Evolutionary conservation across 169 alveolate species (phyloP).

Genomic region (Eimeria necatrix): DNA sequence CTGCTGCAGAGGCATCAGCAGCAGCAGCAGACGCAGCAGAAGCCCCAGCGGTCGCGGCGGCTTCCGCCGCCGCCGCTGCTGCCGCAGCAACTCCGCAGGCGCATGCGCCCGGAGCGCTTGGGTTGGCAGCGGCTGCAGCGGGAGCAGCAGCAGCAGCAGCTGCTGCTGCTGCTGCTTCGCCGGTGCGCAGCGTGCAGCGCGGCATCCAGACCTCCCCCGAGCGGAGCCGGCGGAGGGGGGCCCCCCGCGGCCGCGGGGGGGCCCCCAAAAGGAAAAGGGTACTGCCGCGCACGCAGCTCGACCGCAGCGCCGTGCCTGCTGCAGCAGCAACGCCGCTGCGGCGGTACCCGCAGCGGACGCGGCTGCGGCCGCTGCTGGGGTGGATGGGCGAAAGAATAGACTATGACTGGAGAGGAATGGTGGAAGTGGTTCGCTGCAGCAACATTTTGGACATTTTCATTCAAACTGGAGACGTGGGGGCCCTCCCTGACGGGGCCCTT

Average conservation of each 20-base stretch:
- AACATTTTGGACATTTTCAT: background rate
- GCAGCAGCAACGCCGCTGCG: background rate
- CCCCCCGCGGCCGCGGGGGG: background rate
- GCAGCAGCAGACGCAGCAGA: background rate
- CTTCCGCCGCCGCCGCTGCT: background rate
- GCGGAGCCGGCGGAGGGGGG: background rate
- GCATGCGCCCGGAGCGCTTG: no score
- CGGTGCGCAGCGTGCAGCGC: slow-evolving; percentile 52
- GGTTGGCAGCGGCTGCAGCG: background rate
- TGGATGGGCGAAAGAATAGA: slow-evolving; percentile 29
- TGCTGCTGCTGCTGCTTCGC: background rate
- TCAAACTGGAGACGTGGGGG: background rate
- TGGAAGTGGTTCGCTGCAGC: slow-evolving; percentile 32
- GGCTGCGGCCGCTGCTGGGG: background rate
- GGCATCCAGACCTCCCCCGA: slow-evolving; percentile 75
- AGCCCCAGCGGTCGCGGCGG: background rate
- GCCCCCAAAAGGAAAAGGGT: background rate
- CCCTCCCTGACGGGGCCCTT: slow-evolving; percentile 10
- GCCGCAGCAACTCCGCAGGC: no score
- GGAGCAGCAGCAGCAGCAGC: background rate
- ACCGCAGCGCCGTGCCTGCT: background rate
- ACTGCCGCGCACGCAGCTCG: background rate
- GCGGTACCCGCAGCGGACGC: slow-evolving; percentile 33
- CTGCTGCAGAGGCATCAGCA: background rate
- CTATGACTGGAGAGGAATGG: slow-evolving; percentile 30